These are phyloP conservation scores for Artemisia argyi DNA, from an alignment of 129 eudicot genomes.

Conservation along the genomic window DNA sequence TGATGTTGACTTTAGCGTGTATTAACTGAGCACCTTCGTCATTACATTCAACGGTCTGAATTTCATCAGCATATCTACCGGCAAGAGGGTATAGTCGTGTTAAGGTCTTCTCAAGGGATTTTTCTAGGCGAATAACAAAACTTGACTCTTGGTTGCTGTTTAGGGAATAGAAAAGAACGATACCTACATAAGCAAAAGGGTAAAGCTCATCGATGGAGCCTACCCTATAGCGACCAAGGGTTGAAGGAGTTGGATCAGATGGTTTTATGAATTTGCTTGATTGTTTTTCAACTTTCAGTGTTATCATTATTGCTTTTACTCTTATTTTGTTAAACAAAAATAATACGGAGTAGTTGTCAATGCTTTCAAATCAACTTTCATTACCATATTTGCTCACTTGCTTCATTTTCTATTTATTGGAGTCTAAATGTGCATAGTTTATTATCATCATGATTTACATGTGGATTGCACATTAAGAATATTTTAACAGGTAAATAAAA, in stretches of 20 bases:
- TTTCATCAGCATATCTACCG: slow-evolving; percentile 22
- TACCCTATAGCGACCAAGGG: slow-evolving; percentile 20
- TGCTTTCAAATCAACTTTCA: background rate
- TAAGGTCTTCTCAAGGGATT: slow-evolving; percentile 1
- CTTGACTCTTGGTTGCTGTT: background rate
- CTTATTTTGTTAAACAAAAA: background rate
- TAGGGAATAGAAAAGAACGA: slow-evolving; percentile 24
- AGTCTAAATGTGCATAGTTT: too few species aligned
- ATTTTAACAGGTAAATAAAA: too few species aligned
- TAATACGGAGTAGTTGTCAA: background rate
- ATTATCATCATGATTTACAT: too few species aligned
- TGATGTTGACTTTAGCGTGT: slow-evolving; percentile 8
- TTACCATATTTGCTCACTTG: too few species aligned
- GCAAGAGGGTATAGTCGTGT: slow-evolving; percentile 37
- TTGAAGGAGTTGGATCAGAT: slow-evolving; percentile 26
- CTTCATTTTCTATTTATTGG: too few species aligned
- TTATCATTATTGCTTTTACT: background rate
- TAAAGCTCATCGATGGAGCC: slow-evolving; percentile 15
- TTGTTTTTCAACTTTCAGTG: slow-evolving; percentile 22
- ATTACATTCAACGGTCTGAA: slow-evolving; percentile 16
- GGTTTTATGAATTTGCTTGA: slow-evolving; percentile 25
- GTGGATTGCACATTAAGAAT: too few species aligned
- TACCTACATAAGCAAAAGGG: background rate
- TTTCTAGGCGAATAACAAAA: background rate
- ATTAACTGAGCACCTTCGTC: slow-evolving; percentile 34